Conservation (phyloP, 1,139 yeast genomes). For the Taphrina wiesneri region DNA sequence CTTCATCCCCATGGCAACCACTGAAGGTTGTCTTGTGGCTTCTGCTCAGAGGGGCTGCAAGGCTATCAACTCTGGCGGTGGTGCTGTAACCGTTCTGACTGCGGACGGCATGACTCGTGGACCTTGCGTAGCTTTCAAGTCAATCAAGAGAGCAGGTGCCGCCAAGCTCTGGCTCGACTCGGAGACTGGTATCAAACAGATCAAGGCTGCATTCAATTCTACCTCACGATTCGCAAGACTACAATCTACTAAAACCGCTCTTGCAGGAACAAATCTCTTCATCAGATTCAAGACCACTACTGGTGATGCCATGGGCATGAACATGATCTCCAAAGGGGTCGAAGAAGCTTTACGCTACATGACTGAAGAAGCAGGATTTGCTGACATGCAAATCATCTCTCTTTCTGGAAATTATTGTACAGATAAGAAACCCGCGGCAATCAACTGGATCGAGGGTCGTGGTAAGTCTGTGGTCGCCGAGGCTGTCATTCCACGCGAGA, state of each 20-base stretch:
- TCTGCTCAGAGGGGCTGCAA: slow-evolving; percentile 99
- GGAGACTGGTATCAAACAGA: slow-evolving; percentile 79
- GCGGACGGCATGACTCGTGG: slow-evolving; percentile 99
- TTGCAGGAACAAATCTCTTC: slow-evolving; percentile 89
- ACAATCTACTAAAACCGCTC: slow-evolving; percentile 84
- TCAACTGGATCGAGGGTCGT: slow-evolving; percentile 99
- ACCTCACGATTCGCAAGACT: slow-evolving; percentile 96
- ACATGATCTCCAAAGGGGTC: slow-evolving; percentile 98
- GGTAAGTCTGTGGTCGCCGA: slow-evolving; percentile 99
- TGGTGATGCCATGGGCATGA: slow-evolving; percentile 99
- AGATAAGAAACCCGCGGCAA: slow-evolving; percentile 96
- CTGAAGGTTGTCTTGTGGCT: slow-evolving; percentile 98
- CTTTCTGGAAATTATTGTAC: slow-evolving; percentile 97
- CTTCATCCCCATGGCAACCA: slow-evolving; percentile 98
- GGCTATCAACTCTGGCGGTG: slow-evolving; percentile 97
- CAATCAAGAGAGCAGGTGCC: slow-evolving; percentile 83
- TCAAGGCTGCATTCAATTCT: slow-evolving; percentile 90
- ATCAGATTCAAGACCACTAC: slow-evolving; percentile 95
- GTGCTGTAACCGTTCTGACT: slow-evolving; percentile 85
- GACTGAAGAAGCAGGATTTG: slow-evolving; percentile 88
- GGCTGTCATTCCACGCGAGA: slow-evolving; percentile 79
- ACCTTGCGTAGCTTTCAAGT: slow-evolving; percentile 89
- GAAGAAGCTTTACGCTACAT: slow-evolving; percentile 80
- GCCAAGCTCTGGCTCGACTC: slow-evolving; percentile 95
- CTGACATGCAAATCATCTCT: slow-evolving; percentile 88